Evolutionary conservation across 768 basidiomycete species (phyloP).

Genomic region (Russula lepida): DNA sequence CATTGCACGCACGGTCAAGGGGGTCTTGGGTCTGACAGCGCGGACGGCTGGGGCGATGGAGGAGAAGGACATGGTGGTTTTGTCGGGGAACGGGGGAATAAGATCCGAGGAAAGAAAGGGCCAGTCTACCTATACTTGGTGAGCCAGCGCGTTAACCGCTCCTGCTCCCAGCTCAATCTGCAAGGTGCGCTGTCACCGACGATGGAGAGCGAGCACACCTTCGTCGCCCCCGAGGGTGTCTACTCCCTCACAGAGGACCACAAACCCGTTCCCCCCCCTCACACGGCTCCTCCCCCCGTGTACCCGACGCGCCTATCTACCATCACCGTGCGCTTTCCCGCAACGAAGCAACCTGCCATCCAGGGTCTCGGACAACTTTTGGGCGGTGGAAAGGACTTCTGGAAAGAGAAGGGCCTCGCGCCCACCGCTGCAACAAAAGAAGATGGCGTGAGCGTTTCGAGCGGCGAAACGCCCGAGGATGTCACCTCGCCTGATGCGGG

Average conservation of each 20-base stretch:
- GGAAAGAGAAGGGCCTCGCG: conserved; percentile 40
- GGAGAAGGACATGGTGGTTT: conserved; percentile 24
- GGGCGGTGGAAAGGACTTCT: conserved; percentile 55
- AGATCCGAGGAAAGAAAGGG: conserved; percentile 22
- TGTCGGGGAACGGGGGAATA: conserved; percentile 12
- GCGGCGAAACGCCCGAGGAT: conserved; percentile 72
- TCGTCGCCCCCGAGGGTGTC: conserved; percentile 85
- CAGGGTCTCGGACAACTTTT: conserved; percentile 65
- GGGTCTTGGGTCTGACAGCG: conserved; percentile 14
- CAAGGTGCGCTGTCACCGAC: conserved; percentile 19
- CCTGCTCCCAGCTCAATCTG: conserved; percentile 2
- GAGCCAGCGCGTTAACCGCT: neutral
- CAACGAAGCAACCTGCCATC: conserved; percentile 41
- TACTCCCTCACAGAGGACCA: conserved; percentile 85
- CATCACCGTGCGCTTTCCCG: conserved; percentile 54
- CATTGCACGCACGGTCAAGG: conserved; percentile 4
- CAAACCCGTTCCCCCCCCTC: conserved; percentile 43
- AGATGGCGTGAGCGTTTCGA: conserved; percentile 71
- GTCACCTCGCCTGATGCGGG: conserved; percentile 31
- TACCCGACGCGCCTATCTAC: conserved; percentile 59
- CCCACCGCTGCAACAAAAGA: conserved; percentile 20
- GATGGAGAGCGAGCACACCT: conserved; percentile 76
- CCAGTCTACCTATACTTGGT: too few relatives aligned
- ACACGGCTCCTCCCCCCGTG: conserved; percentile 32
- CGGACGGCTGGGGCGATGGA: conserved; percentile 18